Conservation (phyloP, 2,329 filamentous ascomycete genomes). For the Neocucurbitaria cava region DNA sequence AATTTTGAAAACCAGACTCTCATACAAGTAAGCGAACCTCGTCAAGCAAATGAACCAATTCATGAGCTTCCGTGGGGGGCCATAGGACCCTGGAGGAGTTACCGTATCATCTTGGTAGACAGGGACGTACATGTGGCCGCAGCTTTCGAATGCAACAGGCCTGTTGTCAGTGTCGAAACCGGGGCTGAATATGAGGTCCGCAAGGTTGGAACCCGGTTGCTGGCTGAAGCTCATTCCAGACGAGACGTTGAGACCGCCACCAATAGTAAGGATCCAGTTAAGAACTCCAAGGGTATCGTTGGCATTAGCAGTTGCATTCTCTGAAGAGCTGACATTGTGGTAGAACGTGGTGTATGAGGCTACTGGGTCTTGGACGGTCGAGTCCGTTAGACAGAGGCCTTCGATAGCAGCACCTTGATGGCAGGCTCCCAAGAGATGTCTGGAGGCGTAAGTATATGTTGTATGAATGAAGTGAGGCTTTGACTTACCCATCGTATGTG, state of each 20-base stretch:
- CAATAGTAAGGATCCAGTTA: conserved; percentile 14
- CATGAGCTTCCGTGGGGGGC: conserved; percentile 27
- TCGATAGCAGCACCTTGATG: conserved; percentile 57
- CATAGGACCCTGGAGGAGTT: conserved; percentile 24
- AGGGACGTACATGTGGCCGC: conserved; percentile 46
- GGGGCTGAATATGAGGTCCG: conserved; percentile 47
- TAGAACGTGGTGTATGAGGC: conserved; percentile 32
- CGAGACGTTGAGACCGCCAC: conserved; percentile 13
- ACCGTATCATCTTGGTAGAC: conserved; percentile 47
- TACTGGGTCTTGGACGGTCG: conserved; percentile 10
- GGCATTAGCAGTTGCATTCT: conserved; percentile 4
- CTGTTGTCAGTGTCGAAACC: conserved; percentile 22
- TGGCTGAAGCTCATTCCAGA: conserved; percentile 42
- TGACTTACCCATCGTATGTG: conserved; percentile 21
- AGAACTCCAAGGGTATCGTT: conserved; percentile 20
- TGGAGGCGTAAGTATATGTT: neutral
- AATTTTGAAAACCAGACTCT: conserved; percentile 52
- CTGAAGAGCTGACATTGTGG: conserved; percentile 32
- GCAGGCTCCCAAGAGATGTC: conserved; percentile 37
- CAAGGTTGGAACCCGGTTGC: conserved; percentile 47
- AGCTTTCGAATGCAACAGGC: conserved; percentile 48
- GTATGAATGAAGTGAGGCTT: neutral
- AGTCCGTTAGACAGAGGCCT: conserved; percentile 38
- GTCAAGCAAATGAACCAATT: conserved; percentile 55
- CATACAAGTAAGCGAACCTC: conserved; percentile 45